phyloP scores from a whole-genome alignment of 345 rosid species.

The Leavenworthia alabamica region DNA sequence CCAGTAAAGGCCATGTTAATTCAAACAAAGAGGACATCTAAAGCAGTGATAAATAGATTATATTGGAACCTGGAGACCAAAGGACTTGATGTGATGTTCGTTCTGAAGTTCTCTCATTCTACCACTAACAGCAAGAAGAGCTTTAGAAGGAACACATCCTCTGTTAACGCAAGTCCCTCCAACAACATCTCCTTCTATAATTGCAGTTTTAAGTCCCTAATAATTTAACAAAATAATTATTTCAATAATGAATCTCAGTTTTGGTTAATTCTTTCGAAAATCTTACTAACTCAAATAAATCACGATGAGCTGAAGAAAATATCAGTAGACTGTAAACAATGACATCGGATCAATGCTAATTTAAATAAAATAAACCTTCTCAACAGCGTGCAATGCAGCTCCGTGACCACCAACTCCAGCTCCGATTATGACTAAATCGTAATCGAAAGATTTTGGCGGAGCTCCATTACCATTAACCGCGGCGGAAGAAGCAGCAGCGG shows the following conservation, averaged over 20 bases:
- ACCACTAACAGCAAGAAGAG: conserved; percentile 96
- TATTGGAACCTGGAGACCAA: conserved; percentile 84
- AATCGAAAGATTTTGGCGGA: conserved; percentile 66
- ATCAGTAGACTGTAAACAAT: no score
- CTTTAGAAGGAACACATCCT: conserved; percentile 99
- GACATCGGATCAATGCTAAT: neutral
- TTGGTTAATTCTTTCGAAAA: no score
- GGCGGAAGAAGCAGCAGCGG: conserved; percentile 34
- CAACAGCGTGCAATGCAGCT: conserved; percentile 95
- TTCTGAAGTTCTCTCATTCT: conserved; percentile 89
- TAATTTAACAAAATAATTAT: neutral
- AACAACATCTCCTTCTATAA: conserved; percentile 92
- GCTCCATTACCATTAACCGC: conserved; percentile 43
- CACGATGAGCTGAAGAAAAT: neutral
- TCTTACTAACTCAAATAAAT: neutral
- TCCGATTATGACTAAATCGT: conserved; percentile 86
- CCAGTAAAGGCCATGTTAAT: no score
- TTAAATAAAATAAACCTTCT: conserved; percentile 44
- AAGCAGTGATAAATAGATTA: neutral
- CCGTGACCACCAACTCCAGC: conserved; percentile 99
- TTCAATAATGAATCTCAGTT: neutral
- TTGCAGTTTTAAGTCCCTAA: conserved; percentile 93
- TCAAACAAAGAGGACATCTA: neutral
- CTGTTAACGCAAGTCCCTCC: conserved; percentile 99
- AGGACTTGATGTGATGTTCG: conserved; percentile 91